phyloP scores from a whole-genome alignment of 495 filamentous ascomycete species.

The Talaromyces wortmannii region DNA sequence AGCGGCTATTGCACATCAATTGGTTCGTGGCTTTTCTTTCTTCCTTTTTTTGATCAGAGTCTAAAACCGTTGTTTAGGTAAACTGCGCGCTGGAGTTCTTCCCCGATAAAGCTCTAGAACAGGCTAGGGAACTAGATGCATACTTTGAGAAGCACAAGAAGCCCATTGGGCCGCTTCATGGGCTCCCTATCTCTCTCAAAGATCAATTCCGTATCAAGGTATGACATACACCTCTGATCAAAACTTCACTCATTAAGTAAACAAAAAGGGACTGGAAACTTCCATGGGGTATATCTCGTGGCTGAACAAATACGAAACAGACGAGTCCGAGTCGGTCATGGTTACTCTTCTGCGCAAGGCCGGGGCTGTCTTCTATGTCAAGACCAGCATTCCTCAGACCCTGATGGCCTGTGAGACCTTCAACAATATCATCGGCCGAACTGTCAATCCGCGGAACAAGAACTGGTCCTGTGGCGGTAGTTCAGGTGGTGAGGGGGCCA shows the following conservation, averaged over 20 bases:
- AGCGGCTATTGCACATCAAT: constrained; percentile 23
- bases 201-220: constrained; percentile 14
- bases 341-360: constrained; percentile 20
- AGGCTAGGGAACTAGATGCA: constrained; percentile 28
- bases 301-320: constrained; percentile 30
- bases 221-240: background rate
- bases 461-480: constrained; percentile 40
- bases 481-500: constrained; percentile 34
- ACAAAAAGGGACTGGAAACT: constrained; percentile 32
- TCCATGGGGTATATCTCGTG: constrained; percentile 23
- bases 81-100: constrained; percentile 54
- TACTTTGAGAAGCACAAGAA: constrained; percentile 11
- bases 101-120: constrained; percentile 43
- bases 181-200: constrained; percentile 19
- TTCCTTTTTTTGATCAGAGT: background rate
- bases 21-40: constrained; percentile 10
- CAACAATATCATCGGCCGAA: constrained; percentile 48
- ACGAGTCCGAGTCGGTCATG: constrained; percentile 8
- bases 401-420: constrained; percentile 29
- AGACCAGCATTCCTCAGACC: constrained; percentile 41
- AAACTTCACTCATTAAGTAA: constrained; percentile 8
- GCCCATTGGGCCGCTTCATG: constrained; percentile 16
- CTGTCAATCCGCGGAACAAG: constrained; percentile 43
- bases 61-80: constrained; percentile 18
- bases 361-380: constrained; percentile 41